Percentiles rank a stretch among this genome's conserved stretches.
Evolutionary conservation across 768 basidiomycete genomes (phyloP).

Genomic region (Pholiota conissans): DNA sequence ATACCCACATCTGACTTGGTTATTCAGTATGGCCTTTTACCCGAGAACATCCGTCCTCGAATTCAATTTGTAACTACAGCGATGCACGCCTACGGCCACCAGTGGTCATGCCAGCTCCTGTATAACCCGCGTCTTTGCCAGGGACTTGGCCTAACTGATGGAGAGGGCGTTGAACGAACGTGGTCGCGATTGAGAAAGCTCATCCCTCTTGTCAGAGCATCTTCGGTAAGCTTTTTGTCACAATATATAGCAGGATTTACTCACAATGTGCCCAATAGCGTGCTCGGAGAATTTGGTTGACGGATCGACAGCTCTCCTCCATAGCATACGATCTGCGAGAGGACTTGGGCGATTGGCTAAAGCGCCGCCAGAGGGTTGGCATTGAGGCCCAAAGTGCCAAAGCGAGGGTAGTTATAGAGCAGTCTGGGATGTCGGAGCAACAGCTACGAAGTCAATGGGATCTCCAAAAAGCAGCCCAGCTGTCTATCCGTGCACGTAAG

Average conservation of each 20-base stretch:
- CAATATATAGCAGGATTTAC: background rate
- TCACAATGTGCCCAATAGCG: constrained; percentile 12
- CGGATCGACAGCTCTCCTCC: constrained; percentile 29
- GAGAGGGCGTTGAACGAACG: constrained; percentile 29
- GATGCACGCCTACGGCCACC: constrained; percentile 41
- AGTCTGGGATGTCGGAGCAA: constrained; percentile 12
- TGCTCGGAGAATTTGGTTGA: constrained; percentile 28
- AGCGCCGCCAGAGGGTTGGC: constrained; percentile 15
- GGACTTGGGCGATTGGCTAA: constrained; percentile 34
- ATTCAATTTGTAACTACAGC: constrained; percentile 31
- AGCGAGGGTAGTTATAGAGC: constrained; percentile 16
- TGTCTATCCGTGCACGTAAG: constrained; percentile 10
- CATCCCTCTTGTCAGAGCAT: constrained; percentile 31
- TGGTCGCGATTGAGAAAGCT: constrained; percentile 34
- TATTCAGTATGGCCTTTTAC: constrained; percentile 29
- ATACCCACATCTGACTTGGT: no score
- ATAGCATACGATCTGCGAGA: constrained; percentile 25
- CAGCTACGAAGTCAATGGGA: constrained; percentile 33
- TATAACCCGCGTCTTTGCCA: constrained; percentile 33
- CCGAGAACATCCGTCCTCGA: constrained; percentile 13
- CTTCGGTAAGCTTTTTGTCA: constrained; percentile 25
- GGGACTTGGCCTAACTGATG: constrained; percentile 30
- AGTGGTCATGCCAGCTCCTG: constrained; percentile 36
- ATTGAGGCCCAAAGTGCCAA: constrained; percentile 6
- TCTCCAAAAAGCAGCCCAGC: constrained; percentile 29